phyloP scores from a whole-genome alignment of 1,284 basidiomycete species.

The Ganoderma lucidum region DNA sequence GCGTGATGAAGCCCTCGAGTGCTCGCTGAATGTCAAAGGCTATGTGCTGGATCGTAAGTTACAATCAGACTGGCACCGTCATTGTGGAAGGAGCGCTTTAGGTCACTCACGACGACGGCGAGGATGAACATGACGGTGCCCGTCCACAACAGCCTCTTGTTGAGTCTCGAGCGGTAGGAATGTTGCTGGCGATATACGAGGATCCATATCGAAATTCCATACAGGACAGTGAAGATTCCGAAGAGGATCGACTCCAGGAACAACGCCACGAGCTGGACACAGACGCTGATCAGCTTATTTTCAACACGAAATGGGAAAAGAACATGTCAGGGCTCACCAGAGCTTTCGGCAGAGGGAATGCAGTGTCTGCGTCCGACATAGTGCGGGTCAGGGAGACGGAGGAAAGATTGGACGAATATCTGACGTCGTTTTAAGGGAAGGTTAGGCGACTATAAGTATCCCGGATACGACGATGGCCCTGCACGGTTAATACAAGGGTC shows the following conservation, averaged over 20 bases:
- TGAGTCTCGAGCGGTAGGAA: slow-evolving; percentile 2
- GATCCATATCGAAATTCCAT: slow-evolving; percentile 28
- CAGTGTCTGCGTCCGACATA: slow-evolving; percentile 3
- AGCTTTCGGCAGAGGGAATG: slow-evolving; percentile 17
- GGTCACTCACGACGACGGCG: slow-evolving; percentile 17
- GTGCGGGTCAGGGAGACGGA: background rate
- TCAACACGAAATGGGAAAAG: too few relatives aligned
- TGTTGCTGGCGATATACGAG: slow-evolving; percentile 17
- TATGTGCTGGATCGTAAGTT: slow-evolving; percentile 14
- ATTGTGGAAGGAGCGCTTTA: too few relatives aligned
- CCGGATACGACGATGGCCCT: too few relatives aligned
- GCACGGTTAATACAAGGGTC: too few relatives aligned
- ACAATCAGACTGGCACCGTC: too few relatives aligned
- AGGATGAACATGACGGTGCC: slow-evolving; percentile 25
- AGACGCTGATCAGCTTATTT: background rate
- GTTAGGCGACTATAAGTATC: background rate
- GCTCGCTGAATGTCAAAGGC: slow-evolving; percentile 23
- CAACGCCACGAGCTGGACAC: slow-evolving; percentile 18
- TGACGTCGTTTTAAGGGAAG: background rate
- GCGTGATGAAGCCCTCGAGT: slow-evolving; percentile 15
- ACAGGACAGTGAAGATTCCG: slow-evolving; percentile 25
- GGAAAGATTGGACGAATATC: background rate
- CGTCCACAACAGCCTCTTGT: slow-evolving; percentile 22
- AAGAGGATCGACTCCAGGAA: slow-evolving; percentile 24
- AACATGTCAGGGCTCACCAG: slow-evolving; percentile 4